phyloP scores from a whole-genome alignment of 257 asterid species.

The Solanum gracilifrons region DNA sequence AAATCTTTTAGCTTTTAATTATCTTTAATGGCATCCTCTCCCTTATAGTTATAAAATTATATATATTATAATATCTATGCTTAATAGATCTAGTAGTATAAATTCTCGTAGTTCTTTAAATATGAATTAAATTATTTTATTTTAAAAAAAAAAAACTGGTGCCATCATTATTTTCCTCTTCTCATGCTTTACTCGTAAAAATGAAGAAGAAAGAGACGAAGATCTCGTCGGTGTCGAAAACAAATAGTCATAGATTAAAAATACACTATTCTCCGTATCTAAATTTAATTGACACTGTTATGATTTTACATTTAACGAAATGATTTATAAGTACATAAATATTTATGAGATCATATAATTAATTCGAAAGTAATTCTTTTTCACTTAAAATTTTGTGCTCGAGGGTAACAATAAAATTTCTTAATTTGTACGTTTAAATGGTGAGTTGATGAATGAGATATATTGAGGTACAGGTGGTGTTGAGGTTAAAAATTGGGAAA shows the following conservation, averaged over 20 bases:
- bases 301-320: background rate
- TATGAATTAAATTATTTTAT: too few relatives aligned
- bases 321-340: background rate
- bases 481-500: background rate
- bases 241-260: background rate
- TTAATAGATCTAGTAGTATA: background rate
- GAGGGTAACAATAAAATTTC: too few relatives aligned
- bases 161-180: background rate
- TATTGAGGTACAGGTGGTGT: background rate
- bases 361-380: background rate
- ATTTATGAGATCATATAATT: background rate
- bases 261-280: background rate
- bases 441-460: background rate
- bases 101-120: background rate
- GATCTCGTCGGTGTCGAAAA: background rate
- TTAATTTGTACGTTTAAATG: too few relatives aligned
- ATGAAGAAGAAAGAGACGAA: background rate
- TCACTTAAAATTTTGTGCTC: background rate
- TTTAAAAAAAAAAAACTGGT: too few relatives aligned
- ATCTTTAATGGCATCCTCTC: background rate
- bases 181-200: background rate
- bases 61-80: background rate
- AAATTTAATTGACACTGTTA: background rate
- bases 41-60: background rate
- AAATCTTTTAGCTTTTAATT: background rate